Conservation (phyloP, 257 asterid species). For the Nicotiana knightiana region DNA sequence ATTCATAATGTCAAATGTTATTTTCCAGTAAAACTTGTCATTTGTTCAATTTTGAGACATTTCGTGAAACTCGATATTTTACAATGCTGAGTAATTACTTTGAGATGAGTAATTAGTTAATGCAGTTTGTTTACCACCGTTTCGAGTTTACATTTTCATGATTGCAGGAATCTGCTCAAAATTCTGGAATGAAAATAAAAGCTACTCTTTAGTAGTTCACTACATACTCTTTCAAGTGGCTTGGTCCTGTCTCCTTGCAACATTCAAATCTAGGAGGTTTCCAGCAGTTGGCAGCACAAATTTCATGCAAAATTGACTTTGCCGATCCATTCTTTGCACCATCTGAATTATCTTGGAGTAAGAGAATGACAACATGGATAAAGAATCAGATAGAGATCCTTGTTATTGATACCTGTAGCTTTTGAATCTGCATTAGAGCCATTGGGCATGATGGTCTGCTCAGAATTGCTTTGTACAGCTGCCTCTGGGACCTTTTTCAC, state of each 20-base stretch:
- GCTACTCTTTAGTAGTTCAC: neutral
- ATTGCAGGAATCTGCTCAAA: slow-evolving; percentile 2
- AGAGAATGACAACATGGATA: slow-evolving; percentile 12
- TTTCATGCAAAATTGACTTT: slow-evolving; percentile 60
- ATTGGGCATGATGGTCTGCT: slow-evolving; percentile 15
- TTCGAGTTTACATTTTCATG: neutral
- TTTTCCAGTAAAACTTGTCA: neutral
- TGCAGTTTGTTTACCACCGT: neutral
- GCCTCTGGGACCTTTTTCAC: slow-evolving; percentile 9
- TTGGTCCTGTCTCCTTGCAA: slow-evolving; percentile 59
- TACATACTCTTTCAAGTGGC: slow-evolving; percentile 82
- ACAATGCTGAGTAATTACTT: neutral
- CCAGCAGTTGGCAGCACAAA: slow-evolving; percentile 86
- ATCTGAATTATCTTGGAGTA: slow-evolving; percentile 34
- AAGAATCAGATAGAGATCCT: slow-evolving; percentile 9
- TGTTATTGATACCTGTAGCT: slow-evolving; percentile 43
- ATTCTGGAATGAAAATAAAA: neutral
- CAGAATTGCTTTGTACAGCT: slow-evolving; percentile 24
- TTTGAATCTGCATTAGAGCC: slow-evolving; percentile 20
- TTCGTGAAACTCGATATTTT: neutral
- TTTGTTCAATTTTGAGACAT: neutral
- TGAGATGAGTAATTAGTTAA: neutral
- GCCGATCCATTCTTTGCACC: slow-evolving; percentile 35
- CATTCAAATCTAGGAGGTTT: slow-evolving; percentile 75
- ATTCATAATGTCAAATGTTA: too few species aligned